Conservation (phyloP, 2,329 filamentous ascomycete species). For the Xylaria sp. region DNA sequence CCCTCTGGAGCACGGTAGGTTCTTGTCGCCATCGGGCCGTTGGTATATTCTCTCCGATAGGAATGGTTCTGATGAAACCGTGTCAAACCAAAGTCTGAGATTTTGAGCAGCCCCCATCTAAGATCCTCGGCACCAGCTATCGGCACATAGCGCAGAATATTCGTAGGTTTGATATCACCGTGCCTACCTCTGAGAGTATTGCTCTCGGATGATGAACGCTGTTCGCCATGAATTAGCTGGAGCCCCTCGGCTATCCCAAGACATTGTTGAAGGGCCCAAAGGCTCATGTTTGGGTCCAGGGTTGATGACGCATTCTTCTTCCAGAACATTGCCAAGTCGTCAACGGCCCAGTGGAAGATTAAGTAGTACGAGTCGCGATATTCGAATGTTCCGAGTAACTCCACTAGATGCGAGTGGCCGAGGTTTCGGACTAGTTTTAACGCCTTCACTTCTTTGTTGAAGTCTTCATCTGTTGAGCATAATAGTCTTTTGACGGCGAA, state of each 20-base stretch:
- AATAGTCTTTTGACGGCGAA: conserved; percentile 14
- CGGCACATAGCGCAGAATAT: neutral
- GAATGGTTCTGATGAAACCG: neutral
- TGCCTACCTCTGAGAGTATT: neutral
- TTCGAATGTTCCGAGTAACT: conserved; percentile 3
- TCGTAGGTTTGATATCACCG: conserved; percentile 2
- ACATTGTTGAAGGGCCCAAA: conserved; percentile 1
- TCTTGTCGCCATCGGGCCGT: neutral
- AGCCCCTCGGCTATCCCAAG: neutral
- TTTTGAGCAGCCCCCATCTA: neutral
- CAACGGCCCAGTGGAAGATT: conserved; percentile 1
- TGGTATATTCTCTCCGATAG: neutral
- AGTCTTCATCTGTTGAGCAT: neutral
- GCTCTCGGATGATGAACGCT: neutral
- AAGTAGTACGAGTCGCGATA: neutral
- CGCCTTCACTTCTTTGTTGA: neutral
- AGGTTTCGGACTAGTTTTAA: conserved; percentile 4
- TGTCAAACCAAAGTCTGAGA: conserved; percentile 11
- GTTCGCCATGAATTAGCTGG: neutral
- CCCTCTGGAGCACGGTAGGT: neutral
- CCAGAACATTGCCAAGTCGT: neutral
- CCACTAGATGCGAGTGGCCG: neutral
- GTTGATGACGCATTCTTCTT: neutral
- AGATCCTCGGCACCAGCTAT: neutral
- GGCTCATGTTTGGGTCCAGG: neutral